Percentiles rank a stretch among this genome's conserved stretches.
Evolutionary conservation across 306 rosid species (phyloP).

Genomic region (Prunus kanzakura): DNA sequence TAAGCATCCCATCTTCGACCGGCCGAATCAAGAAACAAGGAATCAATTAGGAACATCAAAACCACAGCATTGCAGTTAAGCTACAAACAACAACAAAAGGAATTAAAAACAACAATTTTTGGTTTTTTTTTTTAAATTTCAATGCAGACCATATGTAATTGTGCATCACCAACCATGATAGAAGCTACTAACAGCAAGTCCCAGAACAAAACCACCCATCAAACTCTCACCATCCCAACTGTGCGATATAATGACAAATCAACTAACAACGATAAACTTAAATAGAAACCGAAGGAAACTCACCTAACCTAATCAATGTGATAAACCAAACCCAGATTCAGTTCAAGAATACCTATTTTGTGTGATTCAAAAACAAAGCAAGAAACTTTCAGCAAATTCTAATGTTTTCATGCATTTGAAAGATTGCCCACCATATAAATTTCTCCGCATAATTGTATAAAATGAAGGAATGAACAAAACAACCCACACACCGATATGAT

Average conservation of each 20-base stretch:
- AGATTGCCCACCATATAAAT: background rate
- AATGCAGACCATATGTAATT: constrained; percentile 14
- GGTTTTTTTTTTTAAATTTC: background rate
- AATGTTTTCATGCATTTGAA: background rate
- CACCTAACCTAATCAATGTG: constrained; percentile 20
- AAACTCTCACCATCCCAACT: constrained; percentile 48
- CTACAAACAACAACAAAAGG: constrained; percentile 3
- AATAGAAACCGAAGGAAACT: constrained; percentile 8
- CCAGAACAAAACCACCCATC: constrained; percentile 19
- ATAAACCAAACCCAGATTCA: constrained; percentile 20
- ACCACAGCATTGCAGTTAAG: constrained; percentile 25
- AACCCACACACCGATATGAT: background rate
- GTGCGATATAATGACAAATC: constrained; percentile 30
- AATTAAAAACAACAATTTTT: background rate
- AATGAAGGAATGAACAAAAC: background rate
- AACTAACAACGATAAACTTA: constrained; percentile 37
- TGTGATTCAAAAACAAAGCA: background rate
- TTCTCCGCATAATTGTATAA: background rate
- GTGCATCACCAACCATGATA: constrained; percentile 9
- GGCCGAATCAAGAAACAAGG: background rate
- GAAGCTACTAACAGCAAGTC: background rate
- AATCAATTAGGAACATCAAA: constrained; percentile 18
- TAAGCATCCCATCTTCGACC: constrained; percentile 31
- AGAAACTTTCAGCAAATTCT: background rate
- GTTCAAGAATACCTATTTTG: constrained; percentile 13